phyloP scores from a whole-genome alignment of 2,329 filamentous ascomycete genomes.

The Colletotrichum agaves region DNA sequence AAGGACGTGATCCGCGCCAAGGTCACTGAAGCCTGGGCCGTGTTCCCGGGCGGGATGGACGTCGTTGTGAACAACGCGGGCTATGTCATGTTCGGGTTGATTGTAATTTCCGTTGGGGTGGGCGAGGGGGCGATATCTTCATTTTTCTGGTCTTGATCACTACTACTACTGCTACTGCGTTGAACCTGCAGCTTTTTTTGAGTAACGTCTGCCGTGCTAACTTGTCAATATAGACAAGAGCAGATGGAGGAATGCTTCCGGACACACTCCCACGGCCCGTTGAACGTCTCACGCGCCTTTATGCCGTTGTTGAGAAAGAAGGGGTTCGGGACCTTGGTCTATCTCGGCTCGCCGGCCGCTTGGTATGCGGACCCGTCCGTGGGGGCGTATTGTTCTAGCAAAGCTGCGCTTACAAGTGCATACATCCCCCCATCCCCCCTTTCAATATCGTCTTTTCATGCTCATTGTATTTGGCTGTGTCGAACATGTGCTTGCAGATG shows the following conservation, averaged over 20 bases:
- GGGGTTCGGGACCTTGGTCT: slow-evolving; percentile 46
- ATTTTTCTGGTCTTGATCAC: background rate
- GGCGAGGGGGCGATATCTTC: too few species aligned
- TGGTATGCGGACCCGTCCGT: slow-evolving; percentile 48
- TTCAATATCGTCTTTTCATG: background rate
- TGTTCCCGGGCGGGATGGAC: slow-evolving; percentile 45
- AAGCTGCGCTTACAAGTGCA: slow-evolving; percentile 47
- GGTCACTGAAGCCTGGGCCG: background rate
- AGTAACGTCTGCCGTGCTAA: background rate
- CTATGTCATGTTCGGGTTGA: slow-evolving; percentile 35
- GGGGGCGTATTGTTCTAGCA: slow-evolving; percentile 46
- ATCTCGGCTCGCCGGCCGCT: slow-evolving; percentile 49
- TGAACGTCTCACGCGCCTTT: slow-evolving; percentile 49
- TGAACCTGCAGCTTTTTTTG: too few species aligned
- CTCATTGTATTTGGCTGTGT: too few species aligned
- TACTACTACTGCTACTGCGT: too few species aligned
- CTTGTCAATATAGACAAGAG: background rate
- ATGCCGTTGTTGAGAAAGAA: slow-evolving; percentile 47
- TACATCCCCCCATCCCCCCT: background rate
- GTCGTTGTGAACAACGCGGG: slow-evolving; percentile 54
- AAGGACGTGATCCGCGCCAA: background rate
- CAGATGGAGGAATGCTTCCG: slow-evolving; percentile 37
- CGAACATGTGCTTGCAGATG: too few species aligned
- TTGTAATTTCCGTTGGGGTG: background rate
- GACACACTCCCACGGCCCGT: slow-evolving; percentile 52